phyloP scores from a whole-genome alignment of 2,329 filamentous ascomycete species.

The Trichoderma sp. region DNA sequence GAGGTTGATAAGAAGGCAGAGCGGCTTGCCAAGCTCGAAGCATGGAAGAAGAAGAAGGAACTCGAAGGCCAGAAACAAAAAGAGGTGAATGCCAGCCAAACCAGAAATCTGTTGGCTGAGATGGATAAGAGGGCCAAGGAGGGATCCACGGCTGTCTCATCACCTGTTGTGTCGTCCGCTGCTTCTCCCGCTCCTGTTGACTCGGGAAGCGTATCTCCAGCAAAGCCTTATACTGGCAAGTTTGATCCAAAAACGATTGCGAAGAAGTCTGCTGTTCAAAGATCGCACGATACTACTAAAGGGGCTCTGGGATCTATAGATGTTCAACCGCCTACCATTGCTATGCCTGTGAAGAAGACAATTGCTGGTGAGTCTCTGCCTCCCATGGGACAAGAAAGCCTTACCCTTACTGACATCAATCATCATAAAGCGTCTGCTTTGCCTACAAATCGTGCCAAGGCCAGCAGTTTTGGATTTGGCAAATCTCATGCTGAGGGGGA shows the following conservation, averaged over 20 bases:
- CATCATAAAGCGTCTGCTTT: conserved; percentile 48
- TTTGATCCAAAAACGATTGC: conserved; percentile 84
- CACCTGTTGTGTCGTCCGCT: conserved; percentile 52
- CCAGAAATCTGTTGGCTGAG: conserved; percentile 66
- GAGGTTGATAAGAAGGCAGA: conserved; percentile 76
- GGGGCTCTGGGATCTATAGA: conserved; percentile 48
- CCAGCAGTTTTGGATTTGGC: conserved; percentile 80
- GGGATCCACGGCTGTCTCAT: conserved; percentile 42
- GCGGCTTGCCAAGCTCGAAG: conserved; percentile 76
- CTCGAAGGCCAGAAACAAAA: conserved; percentile 71
- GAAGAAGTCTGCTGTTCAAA: conserved; percentile 68
- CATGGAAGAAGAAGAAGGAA: conserved; percentile 90
- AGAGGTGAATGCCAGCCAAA: conserved; percentile 62
- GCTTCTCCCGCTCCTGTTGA: conserved; percentile 47
- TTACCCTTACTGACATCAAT: conserved; percentile 27
- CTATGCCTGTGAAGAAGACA: conserved; percentile 34
- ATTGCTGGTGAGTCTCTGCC: conserved; percentile 36
- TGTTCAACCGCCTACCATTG: conserved; percentile 38
- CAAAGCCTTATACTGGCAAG: conserved; percentile 68
- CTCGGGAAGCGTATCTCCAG: conserved; percentile 49
- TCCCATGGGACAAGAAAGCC: not conserved
- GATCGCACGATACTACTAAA: conserved; percentile 53
- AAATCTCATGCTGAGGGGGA: conserved; percentile 65
- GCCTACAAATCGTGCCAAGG: conserved; percentile 68
- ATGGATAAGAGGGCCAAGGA: conserved; percentile 68